Evolutionary conservation across 345 rosid genomes (phyloP).

Genomic region (Aethionema arabicum): DNA sequence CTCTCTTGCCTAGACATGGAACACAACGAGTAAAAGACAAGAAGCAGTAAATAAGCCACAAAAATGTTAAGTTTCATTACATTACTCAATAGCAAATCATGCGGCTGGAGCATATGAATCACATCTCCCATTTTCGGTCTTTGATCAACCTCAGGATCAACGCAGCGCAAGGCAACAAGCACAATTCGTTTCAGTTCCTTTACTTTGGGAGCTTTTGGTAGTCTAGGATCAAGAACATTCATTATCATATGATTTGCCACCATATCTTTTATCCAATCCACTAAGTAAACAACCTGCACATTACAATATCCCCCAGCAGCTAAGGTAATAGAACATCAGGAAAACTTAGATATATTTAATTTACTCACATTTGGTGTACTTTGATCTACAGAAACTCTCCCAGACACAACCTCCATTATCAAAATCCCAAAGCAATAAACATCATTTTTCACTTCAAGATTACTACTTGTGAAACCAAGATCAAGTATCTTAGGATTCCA

Average conservation of each 20-base stretch:
- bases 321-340: not conserved
- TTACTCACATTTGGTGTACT: slow-evolving; percentile 46
- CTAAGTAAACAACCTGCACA: slow-evolving; percentile 48
- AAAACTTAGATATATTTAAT: not conserved
- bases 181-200: slow-evolving; percentile 65
- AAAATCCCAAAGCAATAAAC: slow-evolving; percentile 70
- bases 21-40: not conserved
- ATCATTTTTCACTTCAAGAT: slow-evolving; percentile 45
- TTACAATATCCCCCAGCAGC: not conserved
- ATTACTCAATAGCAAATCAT: slow-evolving; percentile 56
- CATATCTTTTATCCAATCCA: slow-evolving; percentile 74
- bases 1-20: slow-evolving; percentile 37
- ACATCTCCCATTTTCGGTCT: slow-evolving; percentile 80
- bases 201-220: slow-evolving; percentile 49
- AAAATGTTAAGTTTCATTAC: slow-evolving; percentile 42
- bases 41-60: not conserved
- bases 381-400: slow-evolving; percentile 52
- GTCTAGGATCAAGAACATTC: slow-evolving; percentile 56
- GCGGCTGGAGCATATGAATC: slow-evolving; percentile 71
- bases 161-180: slow-evolving; percentile 66
- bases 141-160: slow-evolving; percentile 51
- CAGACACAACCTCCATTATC: slow-evolving; percentile 71
- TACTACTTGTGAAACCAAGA: slow-evolving; percentile 41
- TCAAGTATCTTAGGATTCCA: slow-evolving; percentile 78
- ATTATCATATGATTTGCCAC: slow-evolving; percentile 48